These are phyloP conservation scores for Dictyophora rubrovolvata DNA, from an alignment of 768 basidiomycete genomes.

Conservation along the genomic window DNA sequence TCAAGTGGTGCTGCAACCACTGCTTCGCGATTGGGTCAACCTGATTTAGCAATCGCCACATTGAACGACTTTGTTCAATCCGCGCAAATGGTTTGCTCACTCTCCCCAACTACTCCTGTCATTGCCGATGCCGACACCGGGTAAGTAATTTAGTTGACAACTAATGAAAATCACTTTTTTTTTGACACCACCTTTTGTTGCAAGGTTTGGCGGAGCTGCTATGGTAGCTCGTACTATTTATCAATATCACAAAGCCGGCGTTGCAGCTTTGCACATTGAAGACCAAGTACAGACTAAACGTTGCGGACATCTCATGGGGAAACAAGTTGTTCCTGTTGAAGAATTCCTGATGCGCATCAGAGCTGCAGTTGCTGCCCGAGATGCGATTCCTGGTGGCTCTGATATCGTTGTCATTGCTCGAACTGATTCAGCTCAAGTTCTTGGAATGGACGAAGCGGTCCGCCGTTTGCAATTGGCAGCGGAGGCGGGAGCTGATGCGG, in stretches of 20 bases:
- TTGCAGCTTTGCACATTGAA: conserved; percentile 70
- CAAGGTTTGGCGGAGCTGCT: conserved; percentile 58
- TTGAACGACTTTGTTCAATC: conserved; percentile 67
- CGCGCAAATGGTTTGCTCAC: conserved; percentile 59
- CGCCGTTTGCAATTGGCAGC: conserved; percentile 57
- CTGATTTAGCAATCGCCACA: conserved; percentile 72
- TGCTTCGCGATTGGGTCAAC: conserved; percentile 66
- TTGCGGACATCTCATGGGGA: conserved; percentile 71
- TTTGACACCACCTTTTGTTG: background rate
- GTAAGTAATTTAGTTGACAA: conserved; percentile 22
- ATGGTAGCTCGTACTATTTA: conserved; percentile 68
- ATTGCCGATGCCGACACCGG: conserved; percentile 79
- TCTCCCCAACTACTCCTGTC: conserved; percentile 56
- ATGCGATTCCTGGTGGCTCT: conserved; percentile 62
- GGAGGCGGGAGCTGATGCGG: conserved; percentile 67
- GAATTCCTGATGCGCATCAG: conserved; percentile 67
- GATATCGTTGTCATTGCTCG: conserved; percentile 74
- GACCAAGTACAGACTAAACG: conserved; percentile 78
- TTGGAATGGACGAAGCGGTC: conserved; percentile 71
- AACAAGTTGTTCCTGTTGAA: conserved; percentile 72
- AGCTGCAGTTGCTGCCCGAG: conserved; percentile 67
- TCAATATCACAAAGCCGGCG: conserved; percentile 59
- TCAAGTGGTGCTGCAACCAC: conserved; percentile 67
- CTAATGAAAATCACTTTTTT: background rate
- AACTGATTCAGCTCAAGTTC: conserved; percentile 68